Percentiles rank a stretch among this genome's conserved stretches.
These are phyloP conservation scores for Heterobasidion occidentale DNA, from an alignment of 1,284 basidiomycete genomes.

Conservation along the genomic window DNA sequence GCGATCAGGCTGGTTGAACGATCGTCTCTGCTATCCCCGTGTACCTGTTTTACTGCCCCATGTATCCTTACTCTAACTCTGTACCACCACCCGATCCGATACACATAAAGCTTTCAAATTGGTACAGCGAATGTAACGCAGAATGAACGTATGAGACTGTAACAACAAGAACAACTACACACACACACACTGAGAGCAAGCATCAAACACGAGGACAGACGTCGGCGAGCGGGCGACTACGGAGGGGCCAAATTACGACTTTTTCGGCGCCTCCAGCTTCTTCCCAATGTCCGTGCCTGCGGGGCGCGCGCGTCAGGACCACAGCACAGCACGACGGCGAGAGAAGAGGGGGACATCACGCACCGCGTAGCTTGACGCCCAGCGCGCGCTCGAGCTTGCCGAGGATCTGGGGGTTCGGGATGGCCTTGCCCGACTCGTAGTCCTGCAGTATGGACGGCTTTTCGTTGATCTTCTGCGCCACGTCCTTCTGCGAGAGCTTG, in stretches of 20 bases:
- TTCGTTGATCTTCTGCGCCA: slow-evolving; percentile 91
- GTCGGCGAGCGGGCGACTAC: neutral
- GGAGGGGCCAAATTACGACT: slow-evolving; percentile 37
- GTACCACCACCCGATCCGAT: too few species aligned
- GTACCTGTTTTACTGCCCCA: neutral
- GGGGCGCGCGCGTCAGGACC: neutral
- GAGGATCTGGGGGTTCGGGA: slow-evolving; percentile 87
- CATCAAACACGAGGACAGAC: neutral
- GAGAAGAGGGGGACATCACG: slow-evolving; percentile 16
- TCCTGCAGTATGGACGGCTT: slow-evolving; percentile 85
- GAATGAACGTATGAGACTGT: neutral
- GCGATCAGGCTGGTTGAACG: neutral
- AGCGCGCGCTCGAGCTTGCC: slow-evolving; percentile 88
- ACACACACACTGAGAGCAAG: neutral
- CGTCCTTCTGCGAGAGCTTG: slow-evolving; percentile 85
- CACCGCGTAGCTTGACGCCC: slow-evolving; percentile 89
- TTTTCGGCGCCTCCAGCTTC: slow-evolving; percentile 72
- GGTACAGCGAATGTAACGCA: neutral
- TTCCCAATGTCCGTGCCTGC: slow-evolving; percentile 73
- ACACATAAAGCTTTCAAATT: too few species aligned
- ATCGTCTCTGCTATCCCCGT: neutral
- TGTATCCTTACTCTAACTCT: neutral
- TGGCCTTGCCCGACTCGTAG: slow-evolving; percentile 85
- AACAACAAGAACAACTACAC: neutral
- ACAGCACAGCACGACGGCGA: too few species aligned